phyloP scores from a whole-genome alignment of 345 rosid species.

The Syzygium grande region DNA sequence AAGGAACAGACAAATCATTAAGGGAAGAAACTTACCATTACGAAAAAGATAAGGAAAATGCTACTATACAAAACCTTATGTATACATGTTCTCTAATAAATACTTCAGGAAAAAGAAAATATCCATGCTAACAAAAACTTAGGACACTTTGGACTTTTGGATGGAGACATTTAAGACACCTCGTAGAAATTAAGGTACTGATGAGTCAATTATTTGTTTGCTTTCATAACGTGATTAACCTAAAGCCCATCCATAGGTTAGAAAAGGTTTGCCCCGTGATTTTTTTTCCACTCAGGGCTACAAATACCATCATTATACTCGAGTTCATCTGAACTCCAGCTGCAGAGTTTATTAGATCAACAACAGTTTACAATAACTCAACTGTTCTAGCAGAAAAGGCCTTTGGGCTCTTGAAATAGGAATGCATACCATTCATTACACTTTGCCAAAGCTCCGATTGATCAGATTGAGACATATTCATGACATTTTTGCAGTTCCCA shows the following conservation, averaged over 20 bases:
- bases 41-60: neutral
- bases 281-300: neutral
- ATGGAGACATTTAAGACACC: neutral
- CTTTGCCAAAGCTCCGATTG: conserved; percentile 79
- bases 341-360: neutral
- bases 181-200: neutral
- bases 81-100: neutral
- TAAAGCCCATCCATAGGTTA: neutral
- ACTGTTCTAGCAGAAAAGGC: neutral
- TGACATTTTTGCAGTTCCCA: conserved; percentile 93
- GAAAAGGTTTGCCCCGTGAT: neutral
- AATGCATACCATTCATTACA: conserved; percentile 64
- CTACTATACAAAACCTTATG: neutral
- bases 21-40: neutral
- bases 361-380: neutral
- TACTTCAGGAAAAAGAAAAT: neutral
- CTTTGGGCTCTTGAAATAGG: neutral
- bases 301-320: neutral
- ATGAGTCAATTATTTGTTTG: neutral
- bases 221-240: neutral
- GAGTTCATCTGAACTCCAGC: neutral
- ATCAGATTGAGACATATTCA: conserved; percentile 94
- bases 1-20: neutral
- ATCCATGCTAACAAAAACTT: neutral
- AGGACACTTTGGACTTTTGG: neutral